Conservation (phyloP, 2,329 filamentous ascomycete genomes). For the Penicillium paneum region DNA sequence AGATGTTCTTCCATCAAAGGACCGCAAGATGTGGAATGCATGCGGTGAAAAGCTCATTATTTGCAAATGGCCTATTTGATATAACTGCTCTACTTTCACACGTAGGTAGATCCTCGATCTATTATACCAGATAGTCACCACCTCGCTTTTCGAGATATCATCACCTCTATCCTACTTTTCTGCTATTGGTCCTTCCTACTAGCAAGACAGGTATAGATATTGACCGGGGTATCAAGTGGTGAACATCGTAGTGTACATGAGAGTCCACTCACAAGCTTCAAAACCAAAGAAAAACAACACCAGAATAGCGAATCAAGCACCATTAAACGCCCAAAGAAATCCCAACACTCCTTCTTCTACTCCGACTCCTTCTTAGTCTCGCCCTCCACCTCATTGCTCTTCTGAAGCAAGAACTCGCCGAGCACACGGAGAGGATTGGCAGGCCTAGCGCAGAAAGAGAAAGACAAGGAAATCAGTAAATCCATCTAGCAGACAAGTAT, state of each 20-base stretch:
- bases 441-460: constrained; percentile 48
- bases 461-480: neutral
- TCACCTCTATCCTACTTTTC: neutral
- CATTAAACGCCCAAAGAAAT: constrained; percentile 11
- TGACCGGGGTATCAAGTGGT: constrained; percentile 1
- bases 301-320: neutral
- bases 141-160: neutral
- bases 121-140: neutral
- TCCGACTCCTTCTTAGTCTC: constrained; percentile 28
- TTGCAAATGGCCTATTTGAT: neutral
- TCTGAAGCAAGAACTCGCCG: constrained; percentile 68
- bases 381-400: constrained; percentile 62
- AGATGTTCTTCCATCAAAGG: neutral
- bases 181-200: neutral
- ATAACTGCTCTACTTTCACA: neutral
- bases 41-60: neutral
- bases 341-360: constrained; percentile 7
- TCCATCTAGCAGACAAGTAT: neutral
- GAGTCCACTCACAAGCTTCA: neutral
- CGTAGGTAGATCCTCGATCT: neutral
- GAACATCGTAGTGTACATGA: neutral
- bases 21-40: neutral
- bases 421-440: constrained; percentile 65
- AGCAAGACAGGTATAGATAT: neutral
- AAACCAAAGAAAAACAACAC: neutral